Conservation (phyloP, 768 basidiomycete genomes). For the Imleria badia region DNA sequence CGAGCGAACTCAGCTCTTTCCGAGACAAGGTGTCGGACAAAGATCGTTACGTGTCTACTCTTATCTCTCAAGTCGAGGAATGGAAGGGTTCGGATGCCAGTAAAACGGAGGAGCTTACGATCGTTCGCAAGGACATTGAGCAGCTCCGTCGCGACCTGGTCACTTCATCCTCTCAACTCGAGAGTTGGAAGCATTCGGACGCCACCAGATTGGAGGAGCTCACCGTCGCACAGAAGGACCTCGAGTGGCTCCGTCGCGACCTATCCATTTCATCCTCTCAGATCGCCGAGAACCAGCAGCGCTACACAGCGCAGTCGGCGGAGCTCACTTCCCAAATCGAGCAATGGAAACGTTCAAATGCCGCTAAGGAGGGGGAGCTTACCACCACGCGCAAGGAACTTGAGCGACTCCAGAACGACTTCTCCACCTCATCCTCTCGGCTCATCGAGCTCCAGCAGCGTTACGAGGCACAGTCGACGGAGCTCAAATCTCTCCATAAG, state of each 20-base stretch:
- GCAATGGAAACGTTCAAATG: background rate
- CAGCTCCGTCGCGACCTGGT: background rate
- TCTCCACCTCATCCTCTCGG: background rate
- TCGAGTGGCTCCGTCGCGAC: too few relatives aligned
- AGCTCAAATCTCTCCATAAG: background rate
- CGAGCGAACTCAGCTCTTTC: background rate
- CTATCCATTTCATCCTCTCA: too few relatives aligned
- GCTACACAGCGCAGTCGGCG: background rate
- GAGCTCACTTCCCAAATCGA: background rate
- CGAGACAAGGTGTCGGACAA: background rate
- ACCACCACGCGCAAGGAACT: background rate
- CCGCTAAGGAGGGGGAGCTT: background rate
- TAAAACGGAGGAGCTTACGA: background rate
- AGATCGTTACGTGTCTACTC: background rate
- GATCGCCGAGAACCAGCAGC: too few relatives aligned
- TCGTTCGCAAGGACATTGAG: background rate
- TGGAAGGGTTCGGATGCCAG: background rate
- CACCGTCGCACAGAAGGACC: too few relatives aligned
- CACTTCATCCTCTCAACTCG: background rate
- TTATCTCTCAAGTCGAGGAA: background rate
- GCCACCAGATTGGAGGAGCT: background rate
- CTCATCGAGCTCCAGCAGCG: background rate
- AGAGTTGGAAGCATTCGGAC: background rate
- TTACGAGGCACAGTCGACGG: background rate
- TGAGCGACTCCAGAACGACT: background rate